Base-by-base conservation (phyloP, 106 monocot genomes). In the Hemerocallis citrina region DNA sequence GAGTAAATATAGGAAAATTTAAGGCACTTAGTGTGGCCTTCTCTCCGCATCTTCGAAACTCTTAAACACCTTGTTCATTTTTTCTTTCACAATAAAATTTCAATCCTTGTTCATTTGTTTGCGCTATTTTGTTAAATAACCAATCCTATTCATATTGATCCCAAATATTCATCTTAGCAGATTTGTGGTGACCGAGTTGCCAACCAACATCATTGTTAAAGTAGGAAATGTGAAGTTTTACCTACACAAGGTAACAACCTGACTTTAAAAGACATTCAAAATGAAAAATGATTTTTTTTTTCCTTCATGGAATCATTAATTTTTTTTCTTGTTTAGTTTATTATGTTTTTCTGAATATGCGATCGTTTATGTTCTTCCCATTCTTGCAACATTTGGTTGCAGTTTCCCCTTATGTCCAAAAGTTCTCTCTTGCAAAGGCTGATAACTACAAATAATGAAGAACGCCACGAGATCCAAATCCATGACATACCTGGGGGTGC, bases 381-480 rank as follows among this genome's bases (percentile, higher is more conserved):
- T 29, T 29, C 44, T 3, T 61, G 37, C 58, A 38, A 5, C 36
- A 37, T 22, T 15, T 58, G 21, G 37, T 35, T 63, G 64, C 69
- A 77, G 77, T 83, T 83, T 34, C 78, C 83, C 24, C 71, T 83
- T 41, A 22, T 78, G 10, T 83, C 83, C 10, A 83, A 78, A 63
- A 75, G 83, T 61, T 37, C 25, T 25, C 71, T 30, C 24, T 29
- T 83, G 72, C 83, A 72, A 39, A 78, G 59, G 33, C 13, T 78
- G 40, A 49, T 71, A 15, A 45, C 65, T 10, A 25, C 31, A 32
- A 35, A 16, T 17, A 67, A 68, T 5, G 71, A 55, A 1, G 55
- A 30, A 37, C 27, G 14, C 30, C 68, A 83, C 49, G 83, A 78
- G 49, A 51, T 83, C 17, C 9, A 64, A 16, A 66, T 83, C 10